Percentiles rank a stretch among this genome's conserved stretches.
These are phyloP conservation scores for Coprinopsis sp. DNA, from an alignment of 768 basidiomycete species.

Conservation along the genomic window DNA sequence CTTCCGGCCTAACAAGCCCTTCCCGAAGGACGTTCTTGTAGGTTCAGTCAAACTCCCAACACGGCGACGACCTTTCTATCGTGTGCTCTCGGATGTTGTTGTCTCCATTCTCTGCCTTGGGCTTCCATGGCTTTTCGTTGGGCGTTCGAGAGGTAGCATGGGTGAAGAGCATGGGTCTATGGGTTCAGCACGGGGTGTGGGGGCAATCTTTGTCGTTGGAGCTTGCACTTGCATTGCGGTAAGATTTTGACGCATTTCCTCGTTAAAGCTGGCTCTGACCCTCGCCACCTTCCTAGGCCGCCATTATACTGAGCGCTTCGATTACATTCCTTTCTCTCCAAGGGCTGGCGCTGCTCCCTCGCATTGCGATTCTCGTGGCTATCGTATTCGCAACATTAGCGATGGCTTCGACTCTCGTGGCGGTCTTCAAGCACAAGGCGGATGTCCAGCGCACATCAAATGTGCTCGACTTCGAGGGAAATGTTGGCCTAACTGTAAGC, in stretches of 20 bases:
- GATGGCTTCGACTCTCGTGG: slow-evolving; percentile 64
- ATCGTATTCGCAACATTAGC: slow-evolving; percentile 65
- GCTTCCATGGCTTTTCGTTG: slow-evolving; percentile 72
- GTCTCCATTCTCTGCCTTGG: slow-evolving; percentile 67
- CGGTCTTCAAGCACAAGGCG: slow-evolving; percentile 65
- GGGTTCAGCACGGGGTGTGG: slow-evolving; percentile 20
- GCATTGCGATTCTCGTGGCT: slow-evolving; percentile 63
- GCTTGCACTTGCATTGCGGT: slow-evolving; percentile 64
- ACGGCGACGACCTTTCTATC: slow-evolving; percentile 37
- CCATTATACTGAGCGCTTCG: slow-evolving; percentile 74
- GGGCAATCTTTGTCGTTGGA: slow-evolving; percentile 59
- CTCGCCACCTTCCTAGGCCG: slow-evolving; percentile 48
- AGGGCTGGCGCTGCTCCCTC: slow-evolving; percentile 58
- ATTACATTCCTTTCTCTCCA: slow-evolving; percentile 80
- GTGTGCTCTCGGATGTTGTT: slow-evolving; percentile 52
- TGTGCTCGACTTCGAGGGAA: slow-evolving; percentile 52
- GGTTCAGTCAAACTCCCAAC: slow-evolving; percentile 22
- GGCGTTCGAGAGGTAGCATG: slow-evolving; percentile 43
- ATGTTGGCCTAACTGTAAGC: slow-evolving; percentile 45
- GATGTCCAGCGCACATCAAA: slow-evolving; percentile 52
- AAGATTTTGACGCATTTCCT: slow-evolving; percentile 24
- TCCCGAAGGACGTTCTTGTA: slow-evolving; percentile 47
- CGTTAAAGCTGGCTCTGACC: slow-evolving; percentile 4
- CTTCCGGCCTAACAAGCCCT: slow-evolving; percentile 64
- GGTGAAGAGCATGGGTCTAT: slow-evolving; percentile 39